Percentiles rank a stretch among this genome's conserved stretches.
Evolutionary conservation across 2,329 filamentous ascomycete genomes (phyloP).

Genomic region (Pseudogymnoascus sp.): DNA sequence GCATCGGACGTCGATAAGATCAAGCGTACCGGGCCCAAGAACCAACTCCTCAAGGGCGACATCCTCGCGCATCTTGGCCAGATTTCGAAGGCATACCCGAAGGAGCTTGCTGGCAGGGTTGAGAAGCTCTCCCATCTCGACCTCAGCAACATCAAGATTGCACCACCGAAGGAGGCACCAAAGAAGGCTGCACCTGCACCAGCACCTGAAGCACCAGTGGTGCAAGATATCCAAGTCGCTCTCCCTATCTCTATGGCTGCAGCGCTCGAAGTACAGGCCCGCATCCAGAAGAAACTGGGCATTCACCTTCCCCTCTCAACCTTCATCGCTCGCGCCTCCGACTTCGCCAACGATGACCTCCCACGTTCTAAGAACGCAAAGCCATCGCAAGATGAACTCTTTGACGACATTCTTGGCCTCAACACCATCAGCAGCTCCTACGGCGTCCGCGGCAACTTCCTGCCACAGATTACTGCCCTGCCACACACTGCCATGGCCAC

Average conservation of each 20-base stretch:
- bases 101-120: conserved; percentile 61
- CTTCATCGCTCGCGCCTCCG: conserved; percentile 76
- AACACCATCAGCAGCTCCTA: conserved; percentile 41
- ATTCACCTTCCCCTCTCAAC: conserved; percentile 75
- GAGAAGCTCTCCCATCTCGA: conserved; percentile 75
- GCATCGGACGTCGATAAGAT: conserved; percentile 72
- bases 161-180: conserved; percentile 33
- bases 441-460: conserved; percentile 53
- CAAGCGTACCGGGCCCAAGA: conserved; percentile 76
- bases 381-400: conserved; percentile 72
- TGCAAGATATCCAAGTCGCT: conserved; percentile 50
- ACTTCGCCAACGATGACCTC: conserved; percentile 80
- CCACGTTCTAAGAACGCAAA: conserved; percentile 56
- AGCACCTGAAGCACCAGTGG: conserved; percentile 32
- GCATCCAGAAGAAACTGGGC: conserved; percentile 68
- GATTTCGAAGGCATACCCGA: conserved; percentile 64
- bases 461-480: conserved; percentile 60
- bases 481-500: conserved; percentile 34
- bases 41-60: conserved; percentile 88
- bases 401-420: conserved; percentile 77
- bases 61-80: conserved; percentile 81
- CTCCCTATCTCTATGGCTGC: conserved; percentile 70
- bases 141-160: conserved; percentile 88
- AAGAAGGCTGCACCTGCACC: conserved; percentile 32
- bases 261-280: conserved; percentile 72